phyloP scores from a whole-genome alignment of 2,329 filamentous ascomycete species.

The Massarina eburnea region DNA sequence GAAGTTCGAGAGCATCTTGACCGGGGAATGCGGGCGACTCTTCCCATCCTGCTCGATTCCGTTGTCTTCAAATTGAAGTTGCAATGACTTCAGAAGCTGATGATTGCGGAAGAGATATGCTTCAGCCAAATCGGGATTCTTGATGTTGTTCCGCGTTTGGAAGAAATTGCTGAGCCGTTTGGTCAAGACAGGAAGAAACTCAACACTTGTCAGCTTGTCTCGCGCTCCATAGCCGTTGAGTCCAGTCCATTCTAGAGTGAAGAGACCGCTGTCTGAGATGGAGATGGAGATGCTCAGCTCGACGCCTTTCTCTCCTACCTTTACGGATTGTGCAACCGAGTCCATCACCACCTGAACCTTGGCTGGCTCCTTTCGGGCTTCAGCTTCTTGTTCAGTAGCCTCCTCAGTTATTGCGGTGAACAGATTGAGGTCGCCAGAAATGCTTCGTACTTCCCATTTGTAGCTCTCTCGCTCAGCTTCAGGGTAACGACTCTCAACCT shows the following conservation, averaged over 20 bases:
- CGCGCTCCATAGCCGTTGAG: constrained; percentile 70
- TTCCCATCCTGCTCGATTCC: constrained; percentile 54
- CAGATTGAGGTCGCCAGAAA: constrained; percentile 56
- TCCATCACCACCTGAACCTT: constrained; percentile 74
- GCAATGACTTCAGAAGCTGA: constrained; percentile 72
- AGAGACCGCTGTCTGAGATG: constrained; percentile 57
- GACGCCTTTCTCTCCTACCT: constrained; percentile 57
- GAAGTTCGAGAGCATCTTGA: constrained; percentile 85
- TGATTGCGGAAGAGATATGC: constrained; percentile 76
- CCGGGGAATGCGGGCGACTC: constrained; percentile 79
- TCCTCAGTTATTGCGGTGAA: constrained; percentile 74
- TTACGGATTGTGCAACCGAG: constrained; percentile 61
- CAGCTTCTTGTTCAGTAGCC: constrained; percentile 61
- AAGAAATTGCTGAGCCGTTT: constrained; percentile 73
- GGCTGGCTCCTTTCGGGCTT: constrained; percentile 68
- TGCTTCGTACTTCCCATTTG: constrained; percentile 76
- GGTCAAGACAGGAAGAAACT: constrained; percentile 74
- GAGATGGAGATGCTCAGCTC: constrained; percentile 69
- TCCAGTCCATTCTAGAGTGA: constrained; percentile 61
- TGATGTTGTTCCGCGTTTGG: constrained; percentile 68
- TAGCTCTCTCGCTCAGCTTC: constrained; percentile 80
- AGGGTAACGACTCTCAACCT: constrained; percentile 80
- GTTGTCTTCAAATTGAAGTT: constrained; percentile 62
- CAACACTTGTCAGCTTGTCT: constrained; percentile 71
- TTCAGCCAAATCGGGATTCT: constrained; percentile 64